These are phyloP conservation scores for Tricladium varicosporioides DNA, from an alignment of 2,329 filamentous ascomycete species.

Conservation along the genomic window DNA sequence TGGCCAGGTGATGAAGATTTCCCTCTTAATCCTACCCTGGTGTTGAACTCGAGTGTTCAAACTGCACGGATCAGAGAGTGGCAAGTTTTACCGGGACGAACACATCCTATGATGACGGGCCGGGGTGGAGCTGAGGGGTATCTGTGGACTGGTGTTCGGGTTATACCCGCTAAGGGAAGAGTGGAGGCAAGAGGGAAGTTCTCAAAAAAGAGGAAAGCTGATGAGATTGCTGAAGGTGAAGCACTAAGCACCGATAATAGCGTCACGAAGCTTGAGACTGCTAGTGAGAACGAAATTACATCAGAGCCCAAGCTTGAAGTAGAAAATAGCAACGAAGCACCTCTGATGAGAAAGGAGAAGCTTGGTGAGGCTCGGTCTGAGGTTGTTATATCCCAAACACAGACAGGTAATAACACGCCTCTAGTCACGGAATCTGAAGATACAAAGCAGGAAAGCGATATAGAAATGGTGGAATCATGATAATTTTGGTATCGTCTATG, in stretches of 20 bases:
- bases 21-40: slow-evolving; percentile 79
- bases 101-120: slow-evolving; percentile 91
- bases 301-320: too few species aligned
- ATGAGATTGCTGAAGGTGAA: not conserved
- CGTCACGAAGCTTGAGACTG: not conserved
- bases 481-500: not conserved
- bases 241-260: not conserved
- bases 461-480: slow-evolving; percentile 3
- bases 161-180: slow-evolving; percentile 74
- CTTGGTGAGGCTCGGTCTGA: not conserved
- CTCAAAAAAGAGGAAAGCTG: slow-evolving; percentile 23
- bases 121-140: slow-evolving; percentile 87
- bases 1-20: slow-evolving; percentile 72
- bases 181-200: slow-evolving; percentile 82
- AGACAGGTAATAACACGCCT: too few species aligned
- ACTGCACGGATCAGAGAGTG: slow-evolving; percentile 75
- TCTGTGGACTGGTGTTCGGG: slow-evolving; percentile 78
- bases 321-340: too few species aligned
- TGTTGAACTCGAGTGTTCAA: slow-evolving; percentile 79
- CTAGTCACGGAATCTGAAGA: not conserved
- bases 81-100: slow-evolving; percentile 89
- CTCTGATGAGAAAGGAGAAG: slow-evolving; percentile 4
- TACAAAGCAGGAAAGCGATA: not conserved
- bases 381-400: not conserved
- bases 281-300: not conserved